A percentile compares a stretch with the other conserved stretches of the same genome.
Conservation (phyloP, 495 filamentous ascomycete genomes). For the Patellaria atrata region DNA sequence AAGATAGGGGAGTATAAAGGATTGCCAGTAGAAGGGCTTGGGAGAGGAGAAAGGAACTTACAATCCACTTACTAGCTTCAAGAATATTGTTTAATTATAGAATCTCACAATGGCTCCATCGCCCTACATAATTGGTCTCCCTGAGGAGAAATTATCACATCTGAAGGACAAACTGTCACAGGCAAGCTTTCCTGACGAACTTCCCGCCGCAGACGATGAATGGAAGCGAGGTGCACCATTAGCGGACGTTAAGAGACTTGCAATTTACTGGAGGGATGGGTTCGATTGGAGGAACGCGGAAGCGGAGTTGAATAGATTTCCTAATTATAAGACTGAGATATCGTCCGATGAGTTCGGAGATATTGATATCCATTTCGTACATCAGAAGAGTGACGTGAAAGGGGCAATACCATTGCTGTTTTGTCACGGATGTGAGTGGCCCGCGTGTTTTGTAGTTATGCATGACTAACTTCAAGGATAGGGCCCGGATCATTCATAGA, state of each 20-base stretch:
- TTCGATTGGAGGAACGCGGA: conserved; percentile 28
- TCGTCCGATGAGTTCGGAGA: conserved; percentile 24
- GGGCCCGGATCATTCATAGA: conserved; percentile 60
- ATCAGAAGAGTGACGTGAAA: conserved; percentile 17
- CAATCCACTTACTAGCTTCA: too few species aligned
- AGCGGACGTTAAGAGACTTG: conserved; percentile 36
- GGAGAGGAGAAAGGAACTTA: too few species aligned
- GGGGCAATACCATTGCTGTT: conserved; percentile 28
- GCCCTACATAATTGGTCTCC: conserved; percentile 16
- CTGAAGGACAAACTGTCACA: conserved; percentile 13
- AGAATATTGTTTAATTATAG: too few species aligned
- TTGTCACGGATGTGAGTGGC: conserved; percentile 20
- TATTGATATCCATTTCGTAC: conserved; percentile 28
- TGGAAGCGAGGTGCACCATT: conserved; percentile 36
- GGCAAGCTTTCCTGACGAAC: conserved; percentile 21
- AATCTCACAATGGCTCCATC: too few species aligned
- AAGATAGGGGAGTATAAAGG: too few species aligned
- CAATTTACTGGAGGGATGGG: conserved; percentile 34
- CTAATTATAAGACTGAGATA: conserved; percentile 22
- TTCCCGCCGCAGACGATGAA: conserved; percentile 21
- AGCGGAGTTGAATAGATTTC: conserved; percentile 25
- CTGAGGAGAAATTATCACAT: conserved; percentile 7
- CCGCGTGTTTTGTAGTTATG: neutral
- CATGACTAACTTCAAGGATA: conserved; percentile 10
- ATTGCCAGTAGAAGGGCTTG: too few species aligned